Percentiles rank a stretch among this genome's conserved stretches.
Evolutionary conservation across 2,329 filamentous ascomycete species (phyloP).

Genomic region (Penicillium decumbens): DNA sequence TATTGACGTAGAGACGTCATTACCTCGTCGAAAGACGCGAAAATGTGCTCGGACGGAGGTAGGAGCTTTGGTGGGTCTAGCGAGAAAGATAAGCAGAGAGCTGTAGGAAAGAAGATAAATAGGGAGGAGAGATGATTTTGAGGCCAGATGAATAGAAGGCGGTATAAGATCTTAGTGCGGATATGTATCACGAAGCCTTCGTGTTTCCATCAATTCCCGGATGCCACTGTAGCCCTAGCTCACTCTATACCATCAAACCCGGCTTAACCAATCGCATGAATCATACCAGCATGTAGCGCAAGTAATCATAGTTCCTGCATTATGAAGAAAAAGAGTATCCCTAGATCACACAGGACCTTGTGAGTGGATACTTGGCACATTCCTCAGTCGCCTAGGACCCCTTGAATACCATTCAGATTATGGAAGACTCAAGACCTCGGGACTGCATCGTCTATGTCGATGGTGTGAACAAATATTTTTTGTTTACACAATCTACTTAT

Average conservation of each 20-base stretch:
- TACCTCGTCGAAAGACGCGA: too few species aligned
- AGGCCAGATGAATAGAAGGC: too few species aligned
- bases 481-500: neutral
- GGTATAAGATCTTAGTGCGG: too few species aligned
- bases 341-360: neutral
- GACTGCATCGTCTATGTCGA: too few species aligned
- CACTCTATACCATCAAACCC: neutral
- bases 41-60: too few species aligned
- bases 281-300: neutral
- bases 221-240: neutral
- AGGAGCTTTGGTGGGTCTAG: too few species aligned
- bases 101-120: too few species aligned
- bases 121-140: too few species aligned
- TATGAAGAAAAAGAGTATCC: neutral
- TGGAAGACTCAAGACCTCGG: neutral
- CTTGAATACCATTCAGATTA: slow-evolving; percentile 2
- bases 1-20: too few species aligned
- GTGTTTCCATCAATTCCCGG: neutral
- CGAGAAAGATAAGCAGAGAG: too few species aligned
- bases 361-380: neutral
- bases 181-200: too few species aligned
- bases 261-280: neutral
- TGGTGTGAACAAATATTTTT: neutral
- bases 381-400: neutral
- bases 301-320: neutral